These are phyloP conservation scores for Phytophthora megakarya DNA, from an alignment of 352 stramenopile genomes.

Conservation along the genomic window DNA sequence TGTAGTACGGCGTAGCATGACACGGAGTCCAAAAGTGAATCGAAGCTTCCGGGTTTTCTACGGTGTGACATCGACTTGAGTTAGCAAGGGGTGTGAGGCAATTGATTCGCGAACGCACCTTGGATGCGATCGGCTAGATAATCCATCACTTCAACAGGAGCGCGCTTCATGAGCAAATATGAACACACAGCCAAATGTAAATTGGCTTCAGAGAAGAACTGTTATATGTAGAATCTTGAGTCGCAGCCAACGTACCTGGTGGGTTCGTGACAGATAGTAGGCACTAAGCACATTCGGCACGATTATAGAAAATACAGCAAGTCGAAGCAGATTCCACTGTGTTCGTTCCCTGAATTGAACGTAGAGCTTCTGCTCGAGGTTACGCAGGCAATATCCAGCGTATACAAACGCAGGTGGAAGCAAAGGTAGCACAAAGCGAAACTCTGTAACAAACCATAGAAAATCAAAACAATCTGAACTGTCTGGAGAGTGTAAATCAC, in stretches of 20 bases:
- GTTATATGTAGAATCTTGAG: no score
- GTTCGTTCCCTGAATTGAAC: slow-evolving; percentile 56
- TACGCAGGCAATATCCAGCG: slow-evolving; percentile 72
- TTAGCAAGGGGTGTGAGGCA: background rate
- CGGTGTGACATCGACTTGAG: background rate
- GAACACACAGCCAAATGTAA: background rate
- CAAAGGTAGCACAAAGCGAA: slow-evolving; percentile 85
- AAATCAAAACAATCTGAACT: slow-evolving; percentile 6
- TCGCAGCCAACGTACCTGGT: slow-evolving; percentile 38
- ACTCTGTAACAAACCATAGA: slow-evolving; percentile 47
- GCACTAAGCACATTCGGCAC: slow-evolving; percentile 68
- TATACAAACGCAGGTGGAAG: slow-evolving; percentile 77
- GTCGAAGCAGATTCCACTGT: slow-evolving; percentile 59
- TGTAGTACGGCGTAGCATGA: slow-evolving; percentile 89
- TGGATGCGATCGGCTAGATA: slow-evolving; percentile 59
- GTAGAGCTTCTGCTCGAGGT: slow-evolving; percentile 69
- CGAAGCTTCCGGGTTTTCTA: slow-evolving; percentile 47
- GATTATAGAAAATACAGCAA: slow-evolving; percentile 55
- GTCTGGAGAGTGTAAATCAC: background rate
- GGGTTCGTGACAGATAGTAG: slow-evolving; percentile 72
- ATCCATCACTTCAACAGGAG: slow-evolving; percentile 82
- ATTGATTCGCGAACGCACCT: slow-evolving; percentile 37
- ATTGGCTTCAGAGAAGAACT: background rate
- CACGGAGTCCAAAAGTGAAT: slow-evolving; percentile 89
- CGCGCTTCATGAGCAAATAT: slow-evolving; percentile 43